These are phyloP conservation scores for Blastomyces silverae DNA, from an alignment of 2,329 filamentous ascomycete species.

Conservation along the genomic window DNA sequence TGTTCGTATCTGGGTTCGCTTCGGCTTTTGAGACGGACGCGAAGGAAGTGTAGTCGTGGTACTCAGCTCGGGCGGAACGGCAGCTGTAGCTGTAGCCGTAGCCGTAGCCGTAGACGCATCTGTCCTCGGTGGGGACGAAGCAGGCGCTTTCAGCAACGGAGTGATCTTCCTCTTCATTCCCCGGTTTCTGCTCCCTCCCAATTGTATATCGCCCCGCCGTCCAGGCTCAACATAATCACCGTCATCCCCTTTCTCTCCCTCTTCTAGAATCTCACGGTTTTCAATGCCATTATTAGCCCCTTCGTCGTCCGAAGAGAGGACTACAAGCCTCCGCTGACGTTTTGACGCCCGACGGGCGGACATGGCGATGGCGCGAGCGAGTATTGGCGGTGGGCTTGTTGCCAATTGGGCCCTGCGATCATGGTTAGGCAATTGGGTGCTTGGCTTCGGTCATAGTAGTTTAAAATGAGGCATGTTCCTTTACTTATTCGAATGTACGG, in stretches of 20 bases:
- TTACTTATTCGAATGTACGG: not conserved
- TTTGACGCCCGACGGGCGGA: conserved; percentile 32
- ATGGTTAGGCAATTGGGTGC: not conserved
- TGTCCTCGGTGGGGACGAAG: not conserved
- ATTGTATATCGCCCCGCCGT: not conserved
- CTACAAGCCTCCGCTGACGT: conserved; percentile 32
- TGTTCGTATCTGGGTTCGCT: conserved; percentile 2
- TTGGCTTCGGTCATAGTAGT: not conserved
- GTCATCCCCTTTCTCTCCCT: not conserved
- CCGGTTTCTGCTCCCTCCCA: not conserved
- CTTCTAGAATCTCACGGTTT: not conserved
- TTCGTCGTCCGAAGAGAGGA: conserved; percentile 29
- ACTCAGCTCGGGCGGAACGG: not conserved
- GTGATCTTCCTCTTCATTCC: conserved; percentile 10
- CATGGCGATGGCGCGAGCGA: conserved; percentile 26
- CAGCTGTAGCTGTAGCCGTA: not conserved
- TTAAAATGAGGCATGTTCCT: not conserved
- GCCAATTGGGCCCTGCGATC: conserved; percentile 5
- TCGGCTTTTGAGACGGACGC: not conserved
- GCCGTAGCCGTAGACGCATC: not conserved
- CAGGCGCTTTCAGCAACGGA: not conserved
- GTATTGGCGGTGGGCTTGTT: not conserved
- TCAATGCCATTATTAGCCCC: conserved; percentile 15
- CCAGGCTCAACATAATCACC: not conserved
- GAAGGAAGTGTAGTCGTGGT: conserved; percentile 7